phyloP scores from a whole-genome alignment of 2,329 filamentous ascomycete genomes.

The Scopulariopsis brevicaulis region DNA sequence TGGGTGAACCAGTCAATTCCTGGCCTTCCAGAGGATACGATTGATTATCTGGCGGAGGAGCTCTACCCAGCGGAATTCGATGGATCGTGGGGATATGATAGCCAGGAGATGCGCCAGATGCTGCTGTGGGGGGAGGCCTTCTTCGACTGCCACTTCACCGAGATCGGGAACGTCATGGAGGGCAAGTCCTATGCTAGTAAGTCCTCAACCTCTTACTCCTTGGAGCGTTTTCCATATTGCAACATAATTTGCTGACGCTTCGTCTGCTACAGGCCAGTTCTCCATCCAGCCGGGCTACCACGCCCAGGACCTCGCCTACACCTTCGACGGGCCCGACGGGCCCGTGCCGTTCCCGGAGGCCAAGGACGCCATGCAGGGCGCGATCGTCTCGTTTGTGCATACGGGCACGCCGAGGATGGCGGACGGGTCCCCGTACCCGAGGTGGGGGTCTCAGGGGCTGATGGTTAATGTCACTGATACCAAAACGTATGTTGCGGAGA shows the following conservation, averaged over 20 bases:
- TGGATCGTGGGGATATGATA: slow-evolving; percentile 5
- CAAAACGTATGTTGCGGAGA: background rate
- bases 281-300: slow-evolving; percentile 7
- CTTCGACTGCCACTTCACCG: slow-evolving; percentile 7
- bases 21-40: background rate
- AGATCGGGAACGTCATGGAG: slow-evolving; percentile 3
- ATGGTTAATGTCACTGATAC: slow-evolving; percentile 5
- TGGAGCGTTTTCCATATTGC: background rate
- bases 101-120: slow-evolving; percentile 7
- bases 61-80: slow-evolving; percentile 7
- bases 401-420: background rate
- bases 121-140: slow-evolving; percentile 5
- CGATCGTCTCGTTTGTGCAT: slow-evolving; percentile 5
- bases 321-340: slow-evolving; percentile 1
- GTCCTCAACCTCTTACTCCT: background rate
- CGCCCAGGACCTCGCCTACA: slow-evolving; percentile 8
- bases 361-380: slow-evolving; percentile 5
- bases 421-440: slow-evolving; percentile 1
- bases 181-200: slow-evolving; percentile 7
- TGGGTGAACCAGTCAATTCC: slow-evolving; percentile 5
- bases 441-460: background rate
- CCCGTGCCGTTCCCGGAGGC: background rate
- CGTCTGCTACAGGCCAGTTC: slow-evolving; percentile 4
- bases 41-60: slow-evolving; percentile 2
- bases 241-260: background rate